Conservation (phyloP, 495 filamentous ascomycete genomes). For the Hyphodiscus hymeniophilus region DNA sequence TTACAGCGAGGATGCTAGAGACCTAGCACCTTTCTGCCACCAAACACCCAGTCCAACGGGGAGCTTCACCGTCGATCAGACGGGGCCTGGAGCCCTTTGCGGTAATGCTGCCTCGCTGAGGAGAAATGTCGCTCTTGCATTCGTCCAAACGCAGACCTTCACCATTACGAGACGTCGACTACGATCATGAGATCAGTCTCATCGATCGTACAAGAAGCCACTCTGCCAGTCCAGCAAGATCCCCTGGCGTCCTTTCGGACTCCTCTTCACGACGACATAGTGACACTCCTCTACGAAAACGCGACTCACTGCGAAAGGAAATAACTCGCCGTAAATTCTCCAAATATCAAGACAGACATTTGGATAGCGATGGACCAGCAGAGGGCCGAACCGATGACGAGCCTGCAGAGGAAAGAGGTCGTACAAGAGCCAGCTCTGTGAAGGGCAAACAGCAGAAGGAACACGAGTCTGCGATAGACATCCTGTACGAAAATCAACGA, state of each 20-base stretch:
- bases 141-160: slow-evolving; percentile 33
- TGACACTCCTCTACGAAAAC: slow-evolving; percentile 15
- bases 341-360: slow-evolving; percentile 49
- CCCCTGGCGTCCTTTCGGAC: slow-evolving; percentile 1
- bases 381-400: slow-evolving; percentile 2
- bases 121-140: slow-evolving; percentile 21
- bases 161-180: slow-evolving; percentile 42
- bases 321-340: slow-evolving; percentile 50
- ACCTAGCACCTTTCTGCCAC: too few species aligned
- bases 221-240: slow-evolving; percentile 3
- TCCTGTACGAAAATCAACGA: slow-evolving; percentile 91
- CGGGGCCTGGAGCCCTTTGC: not conserved
- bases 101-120: slow-evolving; percentile 6
- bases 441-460: slow-evolving; percentile 9
- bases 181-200: slow-evolving; percentile 54
- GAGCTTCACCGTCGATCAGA: too few species aligned
- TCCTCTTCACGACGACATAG: slow-evolving; percentile 20
- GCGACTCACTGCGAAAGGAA: slow-evolving; percentile 32
- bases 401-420: slow-evolving; percentile 11
- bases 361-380: slow-evolving; percentile 17
- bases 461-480: slow-evolving; percentile 60
- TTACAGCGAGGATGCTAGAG: too few species aligned
- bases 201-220: slow-evolving; percentile 38
- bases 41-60: too few species aligned
- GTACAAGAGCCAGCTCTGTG: slow-evolving; percentile 6